Evolutionary conservation across 2,329 filamentous ascomycete genomes (phyloP), one percentile per base, ranked within the genome.

Genomic region (Xylaria arbuscula): DNA sequence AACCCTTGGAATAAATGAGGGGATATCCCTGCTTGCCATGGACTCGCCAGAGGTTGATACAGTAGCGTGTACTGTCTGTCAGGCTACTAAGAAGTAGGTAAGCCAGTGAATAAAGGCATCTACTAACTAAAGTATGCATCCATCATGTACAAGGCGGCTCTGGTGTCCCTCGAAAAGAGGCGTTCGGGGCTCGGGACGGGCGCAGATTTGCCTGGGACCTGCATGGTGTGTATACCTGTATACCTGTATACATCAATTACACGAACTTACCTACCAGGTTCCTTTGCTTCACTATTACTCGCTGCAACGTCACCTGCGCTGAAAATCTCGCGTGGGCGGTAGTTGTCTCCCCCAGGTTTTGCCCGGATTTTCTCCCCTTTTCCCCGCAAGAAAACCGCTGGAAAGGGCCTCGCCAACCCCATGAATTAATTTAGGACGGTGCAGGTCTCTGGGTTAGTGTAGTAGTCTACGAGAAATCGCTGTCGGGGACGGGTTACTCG

Each of bases 301-400:
- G 24, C 48, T 7, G 40, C 4, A 4, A 22, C 3, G 34, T 13
- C 11, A 13, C 47, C 32, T 3, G 8, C 10, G 15, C 34, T 17
- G n/a, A 17, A 17, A 40, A 32, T 17, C 38, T 34, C 2, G 9
- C 28, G 47, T 22, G 19, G 47, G 47, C 24, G 28, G 22, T 32
- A 7, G 24, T 32, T 36, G 28, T 10, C 11, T 17, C 51, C 51
- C 51, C 48, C 15, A 5, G 10, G 6, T 8, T 51, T 2, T 34
- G 19, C 48, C 48, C 51, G 19, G 51, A 54, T 34, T 34, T 34
- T 36, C 15, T 34, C 50, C 51, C 51, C 51, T 17, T 54, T n/a
- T 40, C 67, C 67, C 67, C 67, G 48, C 67, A 67, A 63, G 24
- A 45, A 66, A 45, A 17, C 4, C 36, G 36, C 36, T 13, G 13